Evolutionary conservation across 2,329 filamentous ascomycete genomes (phyloP).

Genomic region (Alternaria alternata): DNA sequence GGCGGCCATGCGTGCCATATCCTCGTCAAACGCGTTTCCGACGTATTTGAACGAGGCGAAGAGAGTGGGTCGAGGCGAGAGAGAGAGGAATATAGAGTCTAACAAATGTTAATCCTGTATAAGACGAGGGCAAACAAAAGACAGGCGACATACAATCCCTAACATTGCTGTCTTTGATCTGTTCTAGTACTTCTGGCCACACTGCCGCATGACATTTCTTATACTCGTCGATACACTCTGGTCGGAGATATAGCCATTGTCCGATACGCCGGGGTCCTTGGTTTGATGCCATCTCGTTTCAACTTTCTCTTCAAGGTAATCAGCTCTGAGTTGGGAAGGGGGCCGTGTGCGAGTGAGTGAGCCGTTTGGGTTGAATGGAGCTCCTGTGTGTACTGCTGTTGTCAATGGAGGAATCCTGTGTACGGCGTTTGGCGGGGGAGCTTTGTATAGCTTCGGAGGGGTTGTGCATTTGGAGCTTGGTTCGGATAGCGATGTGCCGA

Average conservation of each 20-base stretch:
- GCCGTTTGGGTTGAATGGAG: neutral
- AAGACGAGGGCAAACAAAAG: constrained; percentile 53
- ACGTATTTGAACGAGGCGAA: constrained; percentile 82
- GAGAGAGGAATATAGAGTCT: constrained; percentile 76
- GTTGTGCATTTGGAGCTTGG: neutral
- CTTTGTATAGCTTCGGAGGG: constrained; percentile 4
- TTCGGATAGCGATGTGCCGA: constrained; percentile 3
- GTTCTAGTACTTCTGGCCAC: constrained; percentile 79
- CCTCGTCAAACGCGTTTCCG: constrained; percentile 74
- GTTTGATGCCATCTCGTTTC: constrained; percentile 1
- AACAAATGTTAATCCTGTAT: neutral
- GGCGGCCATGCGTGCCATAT: constrained; percentile 78
- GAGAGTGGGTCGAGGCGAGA: constrained; percentile 64
- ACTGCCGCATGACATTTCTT: constrained; percentile 76
- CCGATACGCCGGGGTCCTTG: constrained; percentile 63
- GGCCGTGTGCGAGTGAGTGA: neutral
- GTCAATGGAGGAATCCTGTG: neutral
- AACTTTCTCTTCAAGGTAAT: neutral
- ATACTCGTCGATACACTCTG: constrained; percentile 71
- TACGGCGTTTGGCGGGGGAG: neutral
- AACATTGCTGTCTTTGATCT: constrained; percentile 79
- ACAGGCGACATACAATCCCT: constrained; percentile 61
- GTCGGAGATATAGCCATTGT: constrained; percentile 77
- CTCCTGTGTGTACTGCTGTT: neutral
- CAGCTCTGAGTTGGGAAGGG: neutral